Evolutionary conservation across 768 basidiomycete genomes (phyloP), one percentile per base, ranked within the genome.

Genomic region (Suillus paluster): DNA sequence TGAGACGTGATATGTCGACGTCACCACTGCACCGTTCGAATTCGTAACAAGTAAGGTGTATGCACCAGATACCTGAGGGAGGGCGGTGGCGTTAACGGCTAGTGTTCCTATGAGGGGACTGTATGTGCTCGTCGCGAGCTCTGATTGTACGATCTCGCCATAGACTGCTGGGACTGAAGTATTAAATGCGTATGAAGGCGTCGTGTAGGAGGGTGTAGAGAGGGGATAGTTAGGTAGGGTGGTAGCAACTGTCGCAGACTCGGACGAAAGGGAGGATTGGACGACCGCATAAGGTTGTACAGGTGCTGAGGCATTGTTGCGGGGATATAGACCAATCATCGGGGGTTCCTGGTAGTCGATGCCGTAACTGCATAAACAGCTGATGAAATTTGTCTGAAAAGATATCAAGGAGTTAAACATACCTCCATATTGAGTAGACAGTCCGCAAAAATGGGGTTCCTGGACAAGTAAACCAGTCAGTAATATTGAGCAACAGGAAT

Each of bases 341-440:
- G 92, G 92, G 8, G 90, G 80, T 70, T 94, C 92, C 63, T 87
- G 86, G 39, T 75, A 73, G 67, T 89, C 82, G 64, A 94, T 92
- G 7, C 92, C 92, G 63, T 86, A 91, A 70, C 91, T 93, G 60
- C 25, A 38, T 23, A 17, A 30, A 64, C 21, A 67, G 62, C 15
- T 33, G 8, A 55, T 59, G 34, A 60, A 59, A 34, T 49, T 34
- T 53, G 27, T 42, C 3, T 56, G 36, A n/a, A n/a, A 17, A 42
- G 11, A 44, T 25, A 19, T 25, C 38, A 36, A 49, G 10, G 33
- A 27, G 25, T n/a, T 21, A 3, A 17, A 59, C 70, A 63, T 64
- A 89, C 91, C 88, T 92, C 80, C 85, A 93, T 44, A 93, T 79
- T 5, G 89, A 87, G 71, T 93, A 94, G 0, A 93, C 90, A 3